A percentile compares a stretch with the other conserved stretches of the same genome.
phyloP scores from a whole-genome alignment of 495 filamentous ascomycete species.

The Margaritispora aquatica region DNA sequence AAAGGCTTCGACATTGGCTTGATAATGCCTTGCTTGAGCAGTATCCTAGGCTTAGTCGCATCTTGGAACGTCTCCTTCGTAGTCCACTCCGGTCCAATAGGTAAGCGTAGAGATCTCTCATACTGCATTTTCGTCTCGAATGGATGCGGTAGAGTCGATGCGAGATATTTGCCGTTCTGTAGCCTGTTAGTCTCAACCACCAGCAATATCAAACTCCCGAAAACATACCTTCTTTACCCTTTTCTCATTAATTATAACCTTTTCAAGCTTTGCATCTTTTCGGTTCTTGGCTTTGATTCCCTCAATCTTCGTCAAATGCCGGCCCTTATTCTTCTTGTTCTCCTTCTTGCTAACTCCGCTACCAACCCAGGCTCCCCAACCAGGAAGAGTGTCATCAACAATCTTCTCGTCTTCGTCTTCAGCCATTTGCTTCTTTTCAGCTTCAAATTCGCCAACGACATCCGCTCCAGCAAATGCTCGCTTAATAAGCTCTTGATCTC shows the following conservation, averaged over 20 bases:
- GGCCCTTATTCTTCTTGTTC: conserved; percentile 49
- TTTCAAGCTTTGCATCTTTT: conserved; percentile 73
- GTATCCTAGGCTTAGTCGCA: conserved; percentile 81
- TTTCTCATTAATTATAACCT: conserved; percentile 92
- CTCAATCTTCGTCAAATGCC: conserved; percentile 58
- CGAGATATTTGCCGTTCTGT: conserved; percentile 83
- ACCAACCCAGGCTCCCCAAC: conserved; percentile 90
- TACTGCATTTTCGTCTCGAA: conserved; percentile 87
- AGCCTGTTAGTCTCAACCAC: conserved; percentile 3
- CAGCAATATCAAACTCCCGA: not conserved
- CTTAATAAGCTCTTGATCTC: conserved; percentile 76
- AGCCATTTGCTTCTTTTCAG: conserved; percentile 68
- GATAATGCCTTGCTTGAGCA: conserved; percentile 91
- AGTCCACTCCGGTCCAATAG: conserved; percentile 89
- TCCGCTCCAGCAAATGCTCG: conserved; percentile 87
- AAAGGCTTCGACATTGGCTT: conserved; percentile 71
- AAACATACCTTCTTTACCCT: conserved; percentile 72
- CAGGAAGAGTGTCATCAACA: conserved; percentile 77
- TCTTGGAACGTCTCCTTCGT: conserved; percentile 92
- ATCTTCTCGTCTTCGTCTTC: conserved; percentile 82
- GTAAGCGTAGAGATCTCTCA: conserved; percentile 78
- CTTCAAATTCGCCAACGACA: conserved; percentile 73
- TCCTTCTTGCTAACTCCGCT: conserved; percentile 62
- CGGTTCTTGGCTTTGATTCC: conserved; percentile 73
- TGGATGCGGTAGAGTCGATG: conserved; percentile 72